Conservation (phyloP, 208 protist genomes). For the Leishmania amazonensis region DNA sequence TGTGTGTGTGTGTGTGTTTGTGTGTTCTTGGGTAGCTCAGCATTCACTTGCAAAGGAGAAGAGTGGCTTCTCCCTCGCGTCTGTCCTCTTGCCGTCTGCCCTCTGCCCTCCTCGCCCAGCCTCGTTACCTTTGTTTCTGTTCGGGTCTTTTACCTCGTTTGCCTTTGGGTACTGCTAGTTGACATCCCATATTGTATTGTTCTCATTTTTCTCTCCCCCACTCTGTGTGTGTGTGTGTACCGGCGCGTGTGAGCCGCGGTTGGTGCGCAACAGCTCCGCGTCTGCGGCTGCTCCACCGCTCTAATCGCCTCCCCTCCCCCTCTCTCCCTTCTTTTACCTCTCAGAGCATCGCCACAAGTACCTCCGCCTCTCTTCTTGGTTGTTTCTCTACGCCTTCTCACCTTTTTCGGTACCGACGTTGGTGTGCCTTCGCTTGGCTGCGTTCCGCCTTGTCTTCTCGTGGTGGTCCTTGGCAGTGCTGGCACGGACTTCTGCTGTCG, state of each 20-base stretch:
- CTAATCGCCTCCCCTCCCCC: too few relatives aligned
- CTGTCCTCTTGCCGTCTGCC: background rate
- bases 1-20: background rate
- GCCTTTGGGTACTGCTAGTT: background rate
- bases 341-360: background rate
- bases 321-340: background rate
- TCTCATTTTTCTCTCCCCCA: background rate
- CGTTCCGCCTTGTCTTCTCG: background rate
- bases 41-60: background rate
- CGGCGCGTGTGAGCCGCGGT: background rate
- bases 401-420: background rate
- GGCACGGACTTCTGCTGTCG: background rate
- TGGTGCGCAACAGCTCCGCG: background rate
- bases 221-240: background rate
- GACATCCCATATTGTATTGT: background rate
- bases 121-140: background rate
- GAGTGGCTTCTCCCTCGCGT: slow-evolving; percentile 1
- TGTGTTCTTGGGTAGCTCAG: background rate
- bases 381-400: background rate
- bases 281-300: background rate
- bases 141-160: background rate
- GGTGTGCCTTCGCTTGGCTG: background rate
- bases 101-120: background rate
- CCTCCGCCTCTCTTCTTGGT: background rate
- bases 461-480: background rate